Evolutionary conservation across 805 yeast species (phyloP).

Genomic region (Lipomyces lipofer): DNA sequence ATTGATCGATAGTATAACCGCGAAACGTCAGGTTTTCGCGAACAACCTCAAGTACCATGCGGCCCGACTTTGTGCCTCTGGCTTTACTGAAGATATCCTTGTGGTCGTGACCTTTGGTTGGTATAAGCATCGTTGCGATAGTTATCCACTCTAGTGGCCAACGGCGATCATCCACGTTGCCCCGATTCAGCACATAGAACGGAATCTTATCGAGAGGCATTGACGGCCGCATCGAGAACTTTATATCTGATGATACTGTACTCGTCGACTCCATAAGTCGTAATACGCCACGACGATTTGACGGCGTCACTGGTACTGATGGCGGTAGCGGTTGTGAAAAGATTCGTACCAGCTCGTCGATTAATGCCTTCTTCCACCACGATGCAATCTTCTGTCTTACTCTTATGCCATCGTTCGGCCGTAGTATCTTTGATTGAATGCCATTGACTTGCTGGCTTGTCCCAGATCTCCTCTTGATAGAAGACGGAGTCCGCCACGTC

Average conservation of each 20-base stretch:
- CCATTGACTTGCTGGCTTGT: background rate
- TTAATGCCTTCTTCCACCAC: background rate
- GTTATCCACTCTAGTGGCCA: slow-evolving; percentile 23
- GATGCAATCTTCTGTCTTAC: background rate
- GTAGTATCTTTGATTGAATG: background rate
- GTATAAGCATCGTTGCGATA: slow-evolving; percentile 12
- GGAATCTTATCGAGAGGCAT: background rate
- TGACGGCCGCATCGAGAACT: background rate
- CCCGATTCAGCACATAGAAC: background rate
- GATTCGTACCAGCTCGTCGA: slow-evolving; percentile 2
- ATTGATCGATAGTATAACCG: slow-evolving; percentile 8
- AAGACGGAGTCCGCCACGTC: slow-evolving; percentile 16
- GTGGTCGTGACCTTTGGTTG: slow-evolving; percentile 18
- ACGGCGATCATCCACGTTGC: background rate
- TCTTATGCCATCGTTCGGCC: background rate
- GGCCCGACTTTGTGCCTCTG: background rate
- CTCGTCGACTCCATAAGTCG: slow-evolving; percentile 5
- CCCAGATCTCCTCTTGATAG: background rate
- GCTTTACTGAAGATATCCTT: slow-evolving; percentile 5
- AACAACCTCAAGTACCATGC: slow-evolving; percentile 2
- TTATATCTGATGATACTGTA: background rate
- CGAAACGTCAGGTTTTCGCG: background rate
- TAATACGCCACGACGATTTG: background rate
- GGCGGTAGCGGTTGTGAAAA: background rate
- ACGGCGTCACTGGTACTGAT: background rate